A percentile compares a stretch with the other conserved stretches of the same genome.
These are phyloP conservation scores for Thamnidium elegans DNA, from an alignment of 192 early-diverging fungal genomes.

Conservation along the genomic window DNA sequence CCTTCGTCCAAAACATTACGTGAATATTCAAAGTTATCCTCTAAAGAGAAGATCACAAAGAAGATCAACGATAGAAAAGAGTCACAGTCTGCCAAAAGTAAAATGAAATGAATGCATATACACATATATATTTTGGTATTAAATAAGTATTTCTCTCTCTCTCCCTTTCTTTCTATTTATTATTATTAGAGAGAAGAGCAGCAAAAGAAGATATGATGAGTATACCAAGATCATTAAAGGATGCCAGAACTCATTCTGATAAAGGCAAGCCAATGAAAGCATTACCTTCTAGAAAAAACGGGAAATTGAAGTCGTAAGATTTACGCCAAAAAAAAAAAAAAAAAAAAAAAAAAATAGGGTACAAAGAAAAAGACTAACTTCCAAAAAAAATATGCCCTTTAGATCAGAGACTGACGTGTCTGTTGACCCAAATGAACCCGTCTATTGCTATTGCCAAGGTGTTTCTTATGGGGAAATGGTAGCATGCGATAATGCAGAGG, in stretches of 20 bases:
- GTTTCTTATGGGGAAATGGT: conserved; percentile 92
- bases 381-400: not conserved
- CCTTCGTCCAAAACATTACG: conserved; percentile 15
- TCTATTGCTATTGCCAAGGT: conserved; percentile 82
- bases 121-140: not conserved
- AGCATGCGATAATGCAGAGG: conserved; percentile 71
- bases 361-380: not conserved
- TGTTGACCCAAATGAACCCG: conserved; percentile 86
- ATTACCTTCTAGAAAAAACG: not conserved
- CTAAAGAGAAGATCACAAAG: conserved; percentile 27
- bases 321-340: conserved; percentile 21
- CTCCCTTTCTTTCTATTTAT: no score
- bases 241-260: conserved; percentile 15
- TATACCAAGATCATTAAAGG: conserved; percentile 18
- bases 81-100: conserved; percentile 3
- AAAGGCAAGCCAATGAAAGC: not conserved
- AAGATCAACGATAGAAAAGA: conserved; percentile 17
- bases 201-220: conserved; percentile 28
- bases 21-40: conserved; percentile 13
- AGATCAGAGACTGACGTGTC: conserved; percentile 26
- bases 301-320: conserved; percentile 15
- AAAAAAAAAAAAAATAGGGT: conserved; percentile 16
- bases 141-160: not conserved
- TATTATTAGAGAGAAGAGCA: conserved; percentile 22
- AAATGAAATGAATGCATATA: conserved; percentile 15